Conservation (phyloP, 1,139 yeast genomes). For the Insectozyma bohioensis region DNA sequence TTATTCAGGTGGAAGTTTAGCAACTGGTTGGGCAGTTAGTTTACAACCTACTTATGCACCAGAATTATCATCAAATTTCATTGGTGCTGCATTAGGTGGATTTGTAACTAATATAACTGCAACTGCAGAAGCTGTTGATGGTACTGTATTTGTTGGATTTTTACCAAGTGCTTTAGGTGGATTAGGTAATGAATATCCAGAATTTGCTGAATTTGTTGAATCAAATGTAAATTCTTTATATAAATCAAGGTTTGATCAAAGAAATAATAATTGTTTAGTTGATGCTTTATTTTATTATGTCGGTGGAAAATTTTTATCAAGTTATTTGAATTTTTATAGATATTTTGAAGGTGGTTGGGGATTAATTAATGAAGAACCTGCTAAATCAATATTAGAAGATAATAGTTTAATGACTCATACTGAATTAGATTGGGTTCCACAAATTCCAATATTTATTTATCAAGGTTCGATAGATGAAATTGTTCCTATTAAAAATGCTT, state of each 20-base stretch:
- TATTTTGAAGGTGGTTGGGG: slow-evolving; percentile 19
- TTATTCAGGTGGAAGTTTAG: slow-evolving; percentile 42
- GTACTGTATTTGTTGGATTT: slow-evolving; percentile 26
- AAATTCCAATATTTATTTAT: slow-evolving; percentile 34
- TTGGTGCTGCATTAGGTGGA: slow-evolving; percentile 36
- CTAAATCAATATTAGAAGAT: slow-evolving; percentile 17
- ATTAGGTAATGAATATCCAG: slow-evolving; percentile 28
- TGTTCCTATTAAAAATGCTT: slow-evolving; percentile 26
- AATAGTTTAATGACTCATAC: slow-evolving; percentile 23
- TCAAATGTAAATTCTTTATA: slow-evolving; percentile 2
- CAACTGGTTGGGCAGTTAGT: slow-evolving; percentile 38
- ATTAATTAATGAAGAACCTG: slow-evolving; percentile 17
- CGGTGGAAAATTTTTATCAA: slow-evolving; percentile 16
- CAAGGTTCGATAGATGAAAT: slow-evolving; percentile 32
- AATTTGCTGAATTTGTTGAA: slow-evolving; percentile 6
- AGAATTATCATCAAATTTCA: slow-evolving; percentile 21
- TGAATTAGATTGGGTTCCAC: slow-evolving; percentile 22
- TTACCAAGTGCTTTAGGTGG: slow-evolving; percentile 28
- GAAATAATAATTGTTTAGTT: slow-evolving; percentile 16
- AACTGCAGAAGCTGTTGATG: slow-evolving; percentile 22
- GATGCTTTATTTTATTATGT: slow-evolving; percentile 14
- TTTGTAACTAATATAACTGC: slow-evolving; percentile 25
- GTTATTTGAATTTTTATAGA: slow-evolving; percentile 13
- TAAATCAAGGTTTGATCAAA: slow-evolving; percentile 13
- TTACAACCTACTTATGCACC: slow-evolving; percentile 34